Conservation (phyloP, 495 filamentous ascomycete species). For the Hypomontagnella submonticulosa region DNA sequence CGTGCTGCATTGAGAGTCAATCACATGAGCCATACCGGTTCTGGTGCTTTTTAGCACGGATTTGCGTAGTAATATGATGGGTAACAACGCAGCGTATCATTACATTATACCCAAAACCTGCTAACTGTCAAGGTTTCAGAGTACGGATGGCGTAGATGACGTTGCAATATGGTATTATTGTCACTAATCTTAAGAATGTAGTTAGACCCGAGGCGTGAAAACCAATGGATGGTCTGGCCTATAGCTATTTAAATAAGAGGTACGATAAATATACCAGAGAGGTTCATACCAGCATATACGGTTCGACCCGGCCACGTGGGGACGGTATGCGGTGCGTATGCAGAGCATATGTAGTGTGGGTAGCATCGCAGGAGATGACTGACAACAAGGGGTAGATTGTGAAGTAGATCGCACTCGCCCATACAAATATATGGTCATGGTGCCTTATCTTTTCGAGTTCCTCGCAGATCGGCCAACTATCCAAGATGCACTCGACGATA, state of each 20-base stretch:
- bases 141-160: background rate
- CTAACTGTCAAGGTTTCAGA: background rate
- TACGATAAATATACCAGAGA: no score
- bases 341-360: slow-evolving; percentile 1
- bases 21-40: no score
- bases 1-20: no score
- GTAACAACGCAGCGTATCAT: slow-evolving; percentile 16
- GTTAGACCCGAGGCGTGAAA: no score
- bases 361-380: slow-evolving; percentile 4
- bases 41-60: no score
- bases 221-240: no score
- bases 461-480: background rate
- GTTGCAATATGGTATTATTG: no score
- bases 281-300: background rate
- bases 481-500: slow-evolving; percentile 15
- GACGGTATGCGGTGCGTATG: no score
- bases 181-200: no score
- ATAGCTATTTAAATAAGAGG: no score
- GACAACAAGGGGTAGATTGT: background rate
- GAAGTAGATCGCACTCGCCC: slow-evolving; percentile 1
- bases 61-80: slow-evolving; percentile 11
- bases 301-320: background rate
- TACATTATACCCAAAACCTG: slow-evolving; percentile 11
- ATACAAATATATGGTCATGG: slow-evolving; percentile 13
- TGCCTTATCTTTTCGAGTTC: background rate